Evolutionary conservation across 192 early-diverging fungal genomes (phyloP).

Genomic region (Umbelopsis isabellina): DNA sequence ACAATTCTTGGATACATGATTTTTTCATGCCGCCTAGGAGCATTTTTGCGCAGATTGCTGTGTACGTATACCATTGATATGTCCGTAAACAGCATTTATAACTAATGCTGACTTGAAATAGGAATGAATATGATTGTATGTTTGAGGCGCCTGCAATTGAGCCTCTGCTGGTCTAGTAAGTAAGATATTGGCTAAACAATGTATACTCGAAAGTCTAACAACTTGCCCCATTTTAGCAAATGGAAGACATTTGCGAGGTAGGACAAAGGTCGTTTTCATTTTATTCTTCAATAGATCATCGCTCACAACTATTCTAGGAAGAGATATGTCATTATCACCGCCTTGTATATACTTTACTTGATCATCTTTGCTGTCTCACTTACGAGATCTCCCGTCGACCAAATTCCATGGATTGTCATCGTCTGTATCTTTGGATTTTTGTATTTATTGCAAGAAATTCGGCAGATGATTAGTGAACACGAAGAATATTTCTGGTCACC

Average conservation of each 20-base stretch:
- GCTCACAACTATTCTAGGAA: background rate
- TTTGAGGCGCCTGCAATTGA: slow-evolving; percentile 17
- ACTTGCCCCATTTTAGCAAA: background rate
- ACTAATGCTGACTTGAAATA: background rate
- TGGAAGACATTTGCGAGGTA: slow-evolving; percentile 18
- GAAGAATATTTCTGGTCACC: background rate
- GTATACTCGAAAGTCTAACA: background rate
- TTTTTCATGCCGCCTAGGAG: slow-evolving; percentile 7
- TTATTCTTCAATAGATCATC: background rate
- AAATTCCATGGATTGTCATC: too few species aligned
- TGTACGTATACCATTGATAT: background rate
- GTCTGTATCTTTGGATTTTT: too few species aligned
- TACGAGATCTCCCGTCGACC: too few species aligned
- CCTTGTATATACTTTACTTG: too few species aligned
- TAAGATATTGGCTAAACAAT: background rate
- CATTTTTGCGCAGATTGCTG: slow-evolving; percentile 11
- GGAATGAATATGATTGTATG: slow-evolving; percentile 18
- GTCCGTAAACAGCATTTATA: background rate
- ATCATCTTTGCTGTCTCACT: too few species aligned
- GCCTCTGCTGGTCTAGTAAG: slow-evolving; percentile 8
- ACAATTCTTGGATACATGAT: background rate
- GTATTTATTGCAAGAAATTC: too few species aligned
- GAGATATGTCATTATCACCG: background rate
- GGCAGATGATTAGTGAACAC: too few species aligned
- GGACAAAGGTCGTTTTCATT: too few species aligned